Conservation (phyloP, 2,329 filamentous ascomycete genomes). For the Xylaria sp. region DNA sequence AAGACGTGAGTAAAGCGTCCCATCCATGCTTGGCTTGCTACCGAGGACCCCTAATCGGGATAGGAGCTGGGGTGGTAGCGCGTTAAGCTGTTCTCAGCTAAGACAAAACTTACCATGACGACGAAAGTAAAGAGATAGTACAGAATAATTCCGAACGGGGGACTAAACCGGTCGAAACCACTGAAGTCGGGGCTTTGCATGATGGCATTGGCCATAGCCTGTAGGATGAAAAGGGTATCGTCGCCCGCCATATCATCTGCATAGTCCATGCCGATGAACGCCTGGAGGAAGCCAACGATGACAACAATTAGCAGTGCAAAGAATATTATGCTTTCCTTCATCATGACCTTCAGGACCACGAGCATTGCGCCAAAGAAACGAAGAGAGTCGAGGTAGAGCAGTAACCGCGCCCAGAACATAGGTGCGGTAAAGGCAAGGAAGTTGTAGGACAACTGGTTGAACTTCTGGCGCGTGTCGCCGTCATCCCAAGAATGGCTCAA, state of each 20-base stretch:
- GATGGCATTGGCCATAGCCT: constrained; percentile 85
- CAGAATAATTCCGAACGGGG: constrained; percentile 89
- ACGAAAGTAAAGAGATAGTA: constrained; percentile 99
- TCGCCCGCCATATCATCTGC: constrained; percentile 71
- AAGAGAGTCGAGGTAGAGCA: constrained; percentile 91
- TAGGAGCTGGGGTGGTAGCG: not conserved
- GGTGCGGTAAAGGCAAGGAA: constrained; percentile 91
- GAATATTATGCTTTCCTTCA: constrained; percentile 93
- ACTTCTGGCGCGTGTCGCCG: constrained; percentile 57
- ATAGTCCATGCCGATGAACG: constrained; percentile 88
- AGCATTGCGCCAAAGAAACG: constrained; percentile 98
- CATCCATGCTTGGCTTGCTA: not conserved
- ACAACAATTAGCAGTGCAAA: constrained; percentile 88
- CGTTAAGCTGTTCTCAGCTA: too few relatives aligned
- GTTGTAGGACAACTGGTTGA: constrained; percentile 87
- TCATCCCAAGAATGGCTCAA: constrained; percentile 61
- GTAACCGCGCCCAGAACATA: constrained; percentile 93
- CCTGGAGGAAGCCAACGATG: constrained; percentile 85
- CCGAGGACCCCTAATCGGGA: not conserved
- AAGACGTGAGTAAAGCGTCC: not conserved
- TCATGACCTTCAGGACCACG: constrained; percentile 93
- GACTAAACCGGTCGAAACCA: constrained; percentile 87
- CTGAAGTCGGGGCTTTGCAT: constrained; percentile 90
- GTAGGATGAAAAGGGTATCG: constrained; percentile 73
- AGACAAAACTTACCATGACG: constrained; percentile 72